Conservation (phyloP, 306 rosid species). For the Rosa chinensis region DNA sequence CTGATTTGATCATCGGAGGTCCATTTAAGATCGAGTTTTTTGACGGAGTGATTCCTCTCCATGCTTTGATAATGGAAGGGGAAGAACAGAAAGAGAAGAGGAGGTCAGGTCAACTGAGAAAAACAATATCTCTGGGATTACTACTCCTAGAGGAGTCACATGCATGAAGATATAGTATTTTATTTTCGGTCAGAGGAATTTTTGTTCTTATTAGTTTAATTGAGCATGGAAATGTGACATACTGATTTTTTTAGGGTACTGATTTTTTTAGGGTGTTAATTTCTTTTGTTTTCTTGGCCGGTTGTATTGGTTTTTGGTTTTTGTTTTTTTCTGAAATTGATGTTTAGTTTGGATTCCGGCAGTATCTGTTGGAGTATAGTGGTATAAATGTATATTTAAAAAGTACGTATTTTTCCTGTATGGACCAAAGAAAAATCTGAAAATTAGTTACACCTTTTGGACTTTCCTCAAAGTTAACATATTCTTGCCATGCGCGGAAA, state of each 20-base stretch:
- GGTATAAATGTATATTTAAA: no score
- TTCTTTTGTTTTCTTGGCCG: neutral
- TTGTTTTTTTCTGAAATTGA: neutral
- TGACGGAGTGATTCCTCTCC: neutral
- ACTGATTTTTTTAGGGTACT: neutral
- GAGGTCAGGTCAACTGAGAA: constrained; percentile 7
- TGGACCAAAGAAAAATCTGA: no score
- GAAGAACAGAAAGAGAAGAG: neutral
- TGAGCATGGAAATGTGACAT: neutral
- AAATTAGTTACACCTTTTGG: no score
- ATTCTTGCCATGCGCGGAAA: no score
- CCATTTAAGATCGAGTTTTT: constrained; percentile 42
- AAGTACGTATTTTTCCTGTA: no score
- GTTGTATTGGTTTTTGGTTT: neutral
- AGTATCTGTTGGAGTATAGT: no score
- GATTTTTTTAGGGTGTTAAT: neutral
- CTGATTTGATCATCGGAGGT: constrained; percentile 36
- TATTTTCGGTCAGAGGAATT: neutral
- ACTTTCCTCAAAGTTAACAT: no score
- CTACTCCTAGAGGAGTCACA: neutral
- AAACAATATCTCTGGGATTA: neutral
- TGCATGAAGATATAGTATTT: constrained; percentile 6
- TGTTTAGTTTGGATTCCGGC: no score
- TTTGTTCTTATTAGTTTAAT: neutral
- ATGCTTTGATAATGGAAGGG: neutral